Evolutionary conservation across 2,329 filamentous ascomycete species (phyloP).

Genomic region (Anthostomella pinea): DNA sequence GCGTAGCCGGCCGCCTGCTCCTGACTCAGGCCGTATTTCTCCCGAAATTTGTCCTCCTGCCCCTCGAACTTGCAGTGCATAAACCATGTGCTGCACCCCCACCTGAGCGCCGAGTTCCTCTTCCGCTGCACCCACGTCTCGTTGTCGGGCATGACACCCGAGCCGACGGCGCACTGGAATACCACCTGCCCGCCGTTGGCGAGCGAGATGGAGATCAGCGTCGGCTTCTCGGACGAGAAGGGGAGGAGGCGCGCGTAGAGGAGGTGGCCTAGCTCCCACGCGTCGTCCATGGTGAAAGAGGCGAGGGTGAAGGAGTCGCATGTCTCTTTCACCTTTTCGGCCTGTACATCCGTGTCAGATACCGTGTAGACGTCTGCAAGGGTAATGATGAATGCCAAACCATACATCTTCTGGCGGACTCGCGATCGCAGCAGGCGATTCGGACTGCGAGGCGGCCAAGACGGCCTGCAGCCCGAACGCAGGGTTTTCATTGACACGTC

Average conservation of each 20-base stretch:
- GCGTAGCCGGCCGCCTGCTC: slow-evolving; percentile 62
- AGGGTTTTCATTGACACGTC: slow-evolving; percentile 18
- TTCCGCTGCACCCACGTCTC: slow-evolving; percentile 70
- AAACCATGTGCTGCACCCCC: slow-evolving; percentile 67
- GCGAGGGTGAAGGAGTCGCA: slow-evolving; percentile 44
- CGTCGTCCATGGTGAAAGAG: slow-evolving; percentile 62
- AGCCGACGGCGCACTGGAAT: slow-evolving; percentile 67
- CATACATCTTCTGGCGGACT: slow-evolving; percentile 14
- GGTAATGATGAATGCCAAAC: neutral
- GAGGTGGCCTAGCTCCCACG: slow-evolving; percentile 62
- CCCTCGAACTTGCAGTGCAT: slow-evolving; percentile 65
- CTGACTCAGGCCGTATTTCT: slow-evolving; percentile 60
- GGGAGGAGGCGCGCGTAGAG: slow-evolving; percentile 61
- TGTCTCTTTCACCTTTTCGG: slow-evolving; percentile 30
- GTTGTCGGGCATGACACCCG: slow-evolving; percentile 68
- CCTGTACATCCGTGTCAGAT: slow-evolving; percentile 14
- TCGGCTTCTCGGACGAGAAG: slow-evolving; percentile 44
- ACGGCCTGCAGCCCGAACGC: slow-evolving; percentile 23
- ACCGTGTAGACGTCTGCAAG: slow-evolving; percentile 1
- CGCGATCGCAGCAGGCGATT: slow-evolving; percentile 10
- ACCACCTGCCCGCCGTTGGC: slow-evolving; percentile 57
- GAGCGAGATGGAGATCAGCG: slow-evolving; percentile 64
- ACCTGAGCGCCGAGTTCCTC: slow-evolving; percentile 68
- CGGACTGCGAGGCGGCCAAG: slow-evolving; percentile 13
- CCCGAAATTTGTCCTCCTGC: slow-evolving; percentile 62